Evolutionary conservation across 2,329 filamentous ascomycete genomes (phyloP), one percentile per base, ranked within the genome.

Genomic region (Cladophialophora exuberans): DNA sequence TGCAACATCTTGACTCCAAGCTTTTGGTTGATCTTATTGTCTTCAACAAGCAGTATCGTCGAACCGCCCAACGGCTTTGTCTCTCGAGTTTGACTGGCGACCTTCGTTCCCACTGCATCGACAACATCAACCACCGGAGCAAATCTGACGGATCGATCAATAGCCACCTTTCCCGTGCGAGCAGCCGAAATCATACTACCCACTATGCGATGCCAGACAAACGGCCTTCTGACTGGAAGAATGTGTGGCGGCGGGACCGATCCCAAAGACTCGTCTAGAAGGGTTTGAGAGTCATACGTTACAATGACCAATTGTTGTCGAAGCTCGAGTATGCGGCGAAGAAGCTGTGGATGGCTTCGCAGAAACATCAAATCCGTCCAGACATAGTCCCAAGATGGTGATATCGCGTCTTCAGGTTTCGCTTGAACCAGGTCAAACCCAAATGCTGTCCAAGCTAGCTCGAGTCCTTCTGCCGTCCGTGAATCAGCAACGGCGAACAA

Each of bases 31-130:
- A 69, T 68, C 59, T 68, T 65, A 43, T 69, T 69, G 54, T 69
- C 67, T 71, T 89, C 86, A 3, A 84, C 86, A 1, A 89, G 82
- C 2, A 89, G 76, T 58, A 89, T 84, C 9, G 80, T 86, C 9
- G 88, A 74, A 47, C 66, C 65, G 13, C 54, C 56, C 9, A 59
- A 41, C 3, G 45, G 18, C 25, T 36, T 58, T 18, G 28, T 61
- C 49, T 61, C 59, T 22, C 52, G 48, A 15, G 51, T 30, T 22
- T 44, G 52, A 46, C 22, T 43, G 17, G 61, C n/a, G 26, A n/a
- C 25, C 7, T 13, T 41, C 45, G 10, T 31, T 49, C 9, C n/a
- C n/a, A n/a, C n/a, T n/a, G n/a, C n/a, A n/a, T 64, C 58, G 25
- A 66, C 43, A 22, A 68, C 49, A 23, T 67, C 61, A 17, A 67